These are phyloP conservation scores for Pichia sp. DNA, from an alignment of 1,139 yeast genomes.

Conservation along the genomic window DNA sequence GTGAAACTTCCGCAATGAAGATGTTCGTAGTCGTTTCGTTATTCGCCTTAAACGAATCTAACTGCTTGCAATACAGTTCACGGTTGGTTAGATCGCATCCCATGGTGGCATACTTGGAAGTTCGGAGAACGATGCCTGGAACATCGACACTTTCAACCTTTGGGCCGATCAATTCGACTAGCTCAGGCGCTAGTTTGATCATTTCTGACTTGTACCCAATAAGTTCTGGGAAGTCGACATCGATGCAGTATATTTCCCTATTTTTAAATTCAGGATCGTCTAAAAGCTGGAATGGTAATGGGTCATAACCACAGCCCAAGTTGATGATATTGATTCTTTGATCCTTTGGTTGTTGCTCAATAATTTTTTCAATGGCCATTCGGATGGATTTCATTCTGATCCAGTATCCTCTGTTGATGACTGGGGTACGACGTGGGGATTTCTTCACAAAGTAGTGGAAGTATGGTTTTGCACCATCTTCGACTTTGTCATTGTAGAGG, in stretches of 20 bases:
- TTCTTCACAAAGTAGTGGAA: slow-evolving; percentile 69
- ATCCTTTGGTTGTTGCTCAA: slow-evolving; percentile 24
- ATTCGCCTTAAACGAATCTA: slow-evolving; percentile 34
- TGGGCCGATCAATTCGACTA: slow-evolving; percentile 42
- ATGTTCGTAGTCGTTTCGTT: slow-evolving; percentile 41
- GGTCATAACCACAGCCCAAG: slow-evolving; percentile 83
- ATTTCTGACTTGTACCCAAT: slow-evolving; percentile 51
- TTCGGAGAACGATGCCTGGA: slow-evolving; percentile 38
- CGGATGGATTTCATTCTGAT: slow-evolving; percentile 72
- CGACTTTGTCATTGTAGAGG: slow-evolving; percentile 49
- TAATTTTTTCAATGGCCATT: slow-evolving; percentile 47
- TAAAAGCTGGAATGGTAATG: slow-evolving; percentile 68
- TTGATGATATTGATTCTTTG: slow-evolving; percentile 48
- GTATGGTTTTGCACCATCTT: slow-evolving; percentile 33
- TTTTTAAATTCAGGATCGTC: slow-evolving; percentile 30
- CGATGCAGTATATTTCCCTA: slow-evolving; percentile 50
- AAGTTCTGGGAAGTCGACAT: slow-evolving; percentile 75
- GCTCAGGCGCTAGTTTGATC: slow-evolving; percentile 48
- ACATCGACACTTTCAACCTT: slow-evolving; percentile 13
- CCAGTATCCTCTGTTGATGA: slow-evolving; percentile 85
- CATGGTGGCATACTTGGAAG: slow-evolving; percentile 54
- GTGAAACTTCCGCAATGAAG: slow-evolving; percentile 79
- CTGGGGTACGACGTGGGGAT: slow-evolving; percentile 72
- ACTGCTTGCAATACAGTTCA: slow-evolving; percentile 39
- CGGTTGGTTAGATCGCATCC: slow-evolving; percentile 69